Evolutionary conservation across 257 asterid genomes (phyloP).

Genomic region (Penstemon davidsonii): DNA sequence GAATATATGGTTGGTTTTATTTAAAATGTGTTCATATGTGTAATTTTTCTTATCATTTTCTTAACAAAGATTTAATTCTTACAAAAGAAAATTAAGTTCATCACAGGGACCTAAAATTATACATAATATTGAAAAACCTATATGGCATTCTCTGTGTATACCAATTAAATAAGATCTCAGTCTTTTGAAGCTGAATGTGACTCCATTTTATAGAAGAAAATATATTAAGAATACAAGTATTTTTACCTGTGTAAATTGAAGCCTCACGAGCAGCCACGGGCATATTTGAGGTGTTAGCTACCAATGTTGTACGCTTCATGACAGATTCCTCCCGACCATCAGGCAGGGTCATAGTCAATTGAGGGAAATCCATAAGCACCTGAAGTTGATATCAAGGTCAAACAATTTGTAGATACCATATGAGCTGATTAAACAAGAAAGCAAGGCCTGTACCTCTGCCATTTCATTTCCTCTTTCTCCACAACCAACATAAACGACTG

Average conservation of each 20-base stretch:
- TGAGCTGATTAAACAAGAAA: slow-evolving; percentile 30
- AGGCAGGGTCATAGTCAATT: slow-evolving; percentile 97
- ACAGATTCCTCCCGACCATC: slow-evolving; percentile 99
- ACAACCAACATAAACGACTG: slow-evolving; percentile 98
- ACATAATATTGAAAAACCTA: background rate
- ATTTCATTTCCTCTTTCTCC: slow-evolving; percentile 99
- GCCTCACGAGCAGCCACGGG: slow-evolving; percentile 99
- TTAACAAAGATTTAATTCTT: background rate
- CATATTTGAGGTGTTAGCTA: slow-evolving; percentile 99
- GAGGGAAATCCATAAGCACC: slow-evolving; percentile 99
- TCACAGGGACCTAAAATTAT: background rate
- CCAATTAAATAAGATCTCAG: background rate
- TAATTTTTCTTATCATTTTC: background rate
- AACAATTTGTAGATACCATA: slow-evolving; percentile 11
- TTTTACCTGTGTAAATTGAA: slow-evolving; percentile 88
- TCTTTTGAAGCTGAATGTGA: slow-evolving; percentile 4
- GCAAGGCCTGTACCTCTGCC: slow-evolving; percentile 76
- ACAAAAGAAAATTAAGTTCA: background rate
- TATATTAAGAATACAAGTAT: slow-evolving; percentile 1
- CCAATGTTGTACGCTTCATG: slow-evolving; percentile 99
- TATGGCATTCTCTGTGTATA: background rate
- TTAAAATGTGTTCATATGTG: background rate
- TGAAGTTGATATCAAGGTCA: slow-evolving; percentile 36
- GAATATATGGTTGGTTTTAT: background rate
- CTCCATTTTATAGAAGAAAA: background rate